Evolutionary conservation across 306 rosid genomes (phyloP).

Genomic region (Styphnolobium japonicum): DNA sequence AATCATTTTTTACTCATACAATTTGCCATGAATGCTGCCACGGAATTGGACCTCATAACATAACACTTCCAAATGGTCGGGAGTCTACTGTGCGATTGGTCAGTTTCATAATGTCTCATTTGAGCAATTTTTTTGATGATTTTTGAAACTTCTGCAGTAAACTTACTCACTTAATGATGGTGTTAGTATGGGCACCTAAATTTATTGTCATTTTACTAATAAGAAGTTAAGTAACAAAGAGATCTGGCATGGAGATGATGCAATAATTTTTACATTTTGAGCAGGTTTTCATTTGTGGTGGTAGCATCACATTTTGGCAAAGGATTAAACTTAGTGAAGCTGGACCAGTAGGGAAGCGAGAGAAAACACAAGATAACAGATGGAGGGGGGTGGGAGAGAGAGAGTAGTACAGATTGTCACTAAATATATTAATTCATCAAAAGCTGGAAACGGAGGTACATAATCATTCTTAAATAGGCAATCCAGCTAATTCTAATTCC

Average conservation of each 20-base stretch:
- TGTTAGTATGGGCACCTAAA: background rate
- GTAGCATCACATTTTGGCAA: background rate
- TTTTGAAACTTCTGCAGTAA: background rate
- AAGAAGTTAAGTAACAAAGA: background rate
- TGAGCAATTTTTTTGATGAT: background rate
- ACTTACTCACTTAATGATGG: background rate
- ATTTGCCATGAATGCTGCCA: slow-evolving; percentile 99
- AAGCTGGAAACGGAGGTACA: background rate
- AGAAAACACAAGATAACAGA: background rate
- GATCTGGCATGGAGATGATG: background rate
- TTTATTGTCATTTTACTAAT: background rate
- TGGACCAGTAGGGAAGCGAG: background rate
- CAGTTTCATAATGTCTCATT: slow-evolving; percentile 36
- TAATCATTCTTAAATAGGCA: no score
- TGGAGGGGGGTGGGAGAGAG: background rate
- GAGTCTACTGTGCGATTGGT: slow-evolving; percentile 93
- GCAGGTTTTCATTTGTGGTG: background rate
- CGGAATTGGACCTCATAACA: slow-evolving; percentile 95
- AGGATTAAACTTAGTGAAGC: background rate
- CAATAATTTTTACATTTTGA: background rate
- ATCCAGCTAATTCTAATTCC: no score
- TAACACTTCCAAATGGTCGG: slow-evolving; percentile 84
- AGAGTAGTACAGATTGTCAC: background rate
- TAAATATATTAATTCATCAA: background rate
- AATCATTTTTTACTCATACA: slow-evolving; percentile 90